phyloP scores from a whole-genome alignment of 2,329 filamentous ascomycete genomes.

The Ophiostoma ulmi region DNA sequence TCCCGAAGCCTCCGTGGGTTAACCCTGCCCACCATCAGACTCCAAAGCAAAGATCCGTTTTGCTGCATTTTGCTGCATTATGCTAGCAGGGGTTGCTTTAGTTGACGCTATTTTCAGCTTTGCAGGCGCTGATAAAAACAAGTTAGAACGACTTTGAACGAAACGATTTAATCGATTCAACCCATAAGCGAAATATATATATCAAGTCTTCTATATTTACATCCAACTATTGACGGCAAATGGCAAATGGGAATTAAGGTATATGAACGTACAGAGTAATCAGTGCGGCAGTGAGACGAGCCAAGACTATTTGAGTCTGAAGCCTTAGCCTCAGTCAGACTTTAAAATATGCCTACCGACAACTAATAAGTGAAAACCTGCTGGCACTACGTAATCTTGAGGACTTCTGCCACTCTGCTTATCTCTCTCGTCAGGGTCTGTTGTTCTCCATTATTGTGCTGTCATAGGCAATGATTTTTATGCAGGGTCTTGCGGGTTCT shows the following conservation, averaged over 20 bases:
- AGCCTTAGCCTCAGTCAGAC: neutral
- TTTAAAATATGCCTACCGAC: neutral
- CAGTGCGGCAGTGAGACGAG: neutral
- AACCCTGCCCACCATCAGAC: neutral
- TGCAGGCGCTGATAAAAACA: neutral
- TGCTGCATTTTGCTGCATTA: neutral
- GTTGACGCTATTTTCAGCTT: constrained; percentile 20
- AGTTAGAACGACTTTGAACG: neutral
- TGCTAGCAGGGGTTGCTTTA: neutral
- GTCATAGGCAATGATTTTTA: neutral
- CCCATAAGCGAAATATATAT: no score
- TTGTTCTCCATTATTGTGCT: neutral
- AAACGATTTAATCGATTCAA: neutral
- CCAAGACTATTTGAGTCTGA: neutral
- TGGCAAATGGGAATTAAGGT: no score
- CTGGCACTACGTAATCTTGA: neutral
- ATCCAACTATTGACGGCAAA: no score
- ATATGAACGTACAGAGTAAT: neutral
- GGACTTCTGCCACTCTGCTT: neutral
- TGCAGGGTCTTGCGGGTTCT: constrained; percentile 6
- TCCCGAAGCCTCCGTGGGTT: neutral
- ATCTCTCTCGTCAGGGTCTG: neutral
- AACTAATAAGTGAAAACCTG: neutral
- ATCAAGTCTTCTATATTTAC: no score
- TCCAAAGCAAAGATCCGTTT: neutral